phyloP scores from a whole-genome alignment of 164 flowering plant genomes.

The Saururus chinensis region DNA sequence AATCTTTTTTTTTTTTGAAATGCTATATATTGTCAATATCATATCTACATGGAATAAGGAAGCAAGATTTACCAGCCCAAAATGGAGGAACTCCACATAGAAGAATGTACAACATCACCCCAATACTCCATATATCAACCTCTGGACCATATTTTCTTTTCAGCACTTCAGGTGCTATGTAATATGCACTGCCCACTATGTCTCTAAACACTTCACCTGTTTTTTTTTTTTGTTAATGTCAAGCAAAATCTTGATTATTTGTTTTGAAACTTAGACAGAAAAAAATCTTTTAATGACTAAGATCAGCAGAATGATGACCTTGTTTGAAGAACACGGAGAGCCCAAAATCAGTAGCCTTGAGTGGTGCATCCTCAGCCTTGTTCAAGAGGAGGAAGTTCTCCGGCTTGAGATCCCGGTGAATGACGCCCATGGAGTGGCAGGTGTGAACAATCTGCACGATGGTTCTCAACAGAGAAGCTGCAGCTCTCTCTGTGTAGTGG shows the following conservation, averaged over 20 bases:
- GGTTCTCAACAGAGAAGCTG: conserved; percentile 17
- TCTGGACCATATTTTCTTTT: conserved; percentile 79
- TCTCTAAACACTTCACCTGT: conserved; percentile 62
- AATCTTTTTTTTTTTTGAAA: too few species aligned
- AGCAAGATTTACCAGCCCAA: conserved; percentile 53
- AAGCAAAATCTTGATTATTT: not conserved
- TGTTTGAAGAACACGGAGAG: conserved; percentile 26
- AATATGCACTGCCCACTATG: conserved; percentile 81
- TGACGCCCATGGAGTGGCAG: conserved; percentile 30
- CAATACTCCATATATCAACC: conserved; percentile 79
- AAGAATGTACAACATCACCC: conserved; percentile 77
- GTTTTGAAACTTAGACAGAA: not conserved
- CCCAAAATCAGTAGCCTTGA: conserved; percentile 31
- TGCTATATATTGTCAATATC: not conserved
- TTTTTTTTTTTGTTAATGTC: too few species aligned
- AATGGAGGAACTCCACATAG: conserved; percentile 82
- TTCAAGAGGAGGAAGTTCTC: conserved; percentile 28
- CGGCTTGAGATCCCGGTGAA: conserved; percentile 32
- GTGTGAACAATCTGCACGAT: conserved; percentile 19
- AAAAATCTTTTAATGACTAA: too few species aligned
- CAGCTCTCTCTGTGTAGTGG: conserved; percentile 26
- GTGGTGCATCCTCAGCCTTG: conserved; percentile 23
- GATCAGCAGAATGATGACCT: conserved; percentile 8
- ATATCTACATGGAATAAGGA: too few species aligned
- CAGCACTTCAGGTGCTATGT: conserved; percentile 86